phyloP scores from a whole-genome alignment of 2,329 filamentous ascomycete species.

The Colletotrichum shisoi region DNA sequence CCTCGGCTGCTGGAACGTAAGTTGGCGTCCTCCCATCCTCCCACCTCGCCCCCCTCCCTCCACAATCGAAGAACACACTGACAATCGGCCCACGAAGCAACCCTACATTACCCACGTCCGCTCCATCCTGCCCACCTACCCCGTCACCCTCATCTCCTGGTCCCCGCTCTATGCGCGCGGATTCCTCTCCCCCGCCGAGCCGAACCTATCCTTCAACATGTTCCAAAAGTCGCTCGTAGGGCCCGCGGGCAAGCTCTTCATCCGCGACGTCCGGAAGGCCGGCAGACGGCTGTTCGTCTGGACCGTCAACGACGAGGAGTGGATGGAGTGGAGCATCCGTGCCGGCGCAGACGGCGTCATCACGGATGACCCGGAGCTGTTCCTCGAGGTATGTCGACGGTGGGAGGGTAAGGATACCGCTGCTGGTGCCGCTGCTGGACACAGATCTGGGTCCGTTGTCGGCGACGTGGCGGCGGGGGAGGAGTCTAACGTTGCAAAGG shows the following conservation, averaged over 20 bases:
- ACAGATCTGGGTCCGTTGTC: background rate
- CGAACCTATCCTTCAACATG: slow-evolving; percentile 81
- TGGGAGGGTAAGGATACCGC: slow-evolving; percentile 2
- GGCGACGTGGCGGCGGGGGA: background rate
- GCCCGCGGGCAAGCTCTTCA: slow-evolving; percentile 71
- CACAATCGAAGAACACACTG: slow-evolving; percentile 16
- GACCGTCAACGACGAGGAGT: slow-evolving; percentile 82
- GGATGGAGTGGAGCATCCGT: slow-evolving; percentile 83
- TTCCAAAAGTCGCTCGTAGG: slow-evolving; percentile 73
- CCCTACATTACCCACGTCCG: slow-evolving; percentile 72
- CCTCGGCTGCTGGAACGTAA: slow-evolving; percentile 82
- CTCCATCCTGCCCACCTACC: slow-evolving; percentile 68
- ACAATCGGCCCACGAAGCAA: slow-evolving; percentile 20
- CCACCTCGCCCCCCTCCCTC: background rate
- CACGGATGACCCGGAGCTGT: slow-evolving; percentile 80
- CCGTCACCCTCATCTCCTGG: slow-evolving; percentile 73
- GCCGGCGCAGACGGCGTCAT: slow-evolving; percentile 78
- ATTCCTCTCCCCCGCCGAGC: slow-evolving; percentile 65
- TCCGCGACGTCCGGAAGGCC: slow-evolving; percentile 61
- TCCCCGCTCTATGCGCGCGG: slow-evolving; percentile 72
- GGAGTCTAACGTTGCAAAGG: background rate
- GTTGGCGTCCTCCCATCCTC: slow-evolving; percentile 31
- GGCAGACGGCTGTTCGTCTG: slow-evolving; percentile 74
- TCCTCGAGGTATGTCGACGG: slow-evolving; percentile 63
- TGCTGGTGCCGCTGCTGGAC: background rate